Evolutionary conservation across 495 filamentous ascomycete species (phyloP), one percentile per base, ranked within the genome.

Genomic region (Bryoglossum gracile): DNA sequence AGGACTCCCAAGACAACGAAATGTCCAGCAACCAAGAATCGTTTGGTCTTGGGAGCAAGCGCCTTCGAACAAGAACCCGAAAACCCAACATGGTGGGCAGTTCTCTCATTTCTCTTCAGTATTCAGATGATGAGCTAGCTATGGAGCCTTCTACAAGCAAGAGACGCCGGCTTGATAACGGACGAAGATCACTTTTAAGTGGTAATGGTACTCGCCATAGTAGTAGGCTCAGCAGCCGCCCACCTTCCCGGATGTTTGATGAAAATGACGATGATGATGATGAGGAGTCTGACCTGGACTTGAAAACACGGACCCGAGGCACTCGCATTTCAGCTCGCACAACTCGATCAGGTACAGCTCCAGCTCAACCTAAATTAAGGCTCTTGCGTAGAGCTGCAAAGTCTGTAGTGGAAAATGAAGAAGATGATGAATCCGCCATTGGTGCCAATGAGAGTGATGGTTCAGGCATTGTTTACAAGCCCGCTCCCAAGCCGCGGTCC

Each of bases 381-480:
- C 34, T 53, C n/a, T 43, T 33, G 25, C 34, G 25, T 11, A 51
- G 46, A 33, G 33, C 26, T 8, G n/a, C n/a, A n/a, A n/a, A n/a
- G n/a, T 42, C 50, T 16, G 40, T 43, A 22, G 16, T 26, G n/a
- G 41, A 16, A 17, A 25, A 48, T 11, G 40, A 42, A 9, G 41
- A 55, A 4, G 63, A 68, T 22, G 61, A 71, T 4, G 73, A 73
- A 19, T 59, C 75, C 8, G 70, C 70, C n/a, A n/a, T n/a, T 14
- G 60, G 50, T 22, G 53, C 51, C 1, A 17, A 36, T 16, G 62
- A 61, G 11, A 56, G 38, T 37, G 58, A 60, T 8, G 48, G 35
- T 28, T 54, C 54, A 3, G 48, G 55, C n/a, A 54, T 61, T 30
- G 42, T 51, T 9, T 56, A 50, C 24, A 22, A 54, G 41, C 43